These are phyloP conservation scores for Whalleya microplaca DNA, from an alignment of 2,329 filamentous ascomycete genomes.

Conservation along the genomic window DNA sequence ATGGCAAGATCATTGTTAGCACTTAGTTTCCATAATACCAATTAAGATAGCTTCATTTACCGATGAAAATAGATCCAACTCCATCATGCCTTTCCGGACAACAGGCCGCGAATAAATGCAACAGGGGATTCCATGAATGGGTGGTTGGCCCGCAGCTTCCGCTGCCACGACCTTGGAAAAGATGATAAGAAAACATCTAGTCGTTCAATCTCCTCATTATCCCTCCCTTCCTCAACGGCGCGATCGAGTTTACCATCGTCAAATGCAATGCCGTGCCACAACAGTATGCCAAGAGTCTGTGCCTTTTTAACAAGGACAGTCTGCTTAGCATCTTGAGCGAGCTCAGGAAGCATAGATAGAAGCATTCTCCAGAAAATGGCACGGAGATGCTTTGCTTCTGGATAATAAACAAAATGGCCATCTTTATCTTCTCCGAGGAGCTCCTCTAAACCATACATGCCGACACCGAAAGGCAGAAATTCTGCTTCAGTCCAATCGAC, in stretches of 20 bases:
- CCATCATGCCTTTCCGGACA: slow-evolving; percentile 18
- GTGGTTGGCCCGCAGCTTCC: slow-evolving; percentile 5
- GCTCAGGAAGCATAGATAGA: slow-evolving; percentile 37
- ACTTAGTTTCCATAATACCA: neutral
- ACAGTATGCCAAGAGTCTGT: slow-evolving; percentile 56
- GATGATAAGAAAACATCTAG: slow-evolving; percentile 44
- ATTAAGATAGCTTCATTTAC: neutral
- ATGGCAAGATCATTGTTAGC: neutral
- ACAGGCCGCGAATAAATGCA: slow-evolving; percentile 16
- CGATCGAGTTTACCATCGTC: slow-evolving; percentile 63
- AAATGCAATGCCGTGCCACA: slow-evolving; percentile 68
- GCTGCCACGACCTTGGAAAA: slow-evolving; percentile 1
- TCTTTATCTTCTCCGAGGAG: slow-evolving; percentile 52
- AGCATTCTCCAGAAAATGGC: slow-evolving; percentile 54
- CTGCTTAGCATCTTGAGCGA: slow-evolving; percentile 30
- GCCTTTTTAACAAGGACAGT: slow-evolving; percentile 46
- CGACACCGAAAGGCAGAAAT: slow-evolving; percentile 61
- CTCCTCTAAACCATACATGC: slow-evolving; percentile 64
- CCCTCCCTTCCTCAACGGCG: slow-evolving; percentile 54
- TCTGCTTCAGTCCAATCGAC: slow-evolving; percentile 70
- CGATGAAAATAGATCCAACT: neutral
- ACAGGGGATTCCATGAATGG: slow-evolving; percentile 14
- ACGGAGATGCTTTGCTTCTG: slow-evolving; percentile 47
- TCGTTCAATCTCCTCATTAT: slow-evolving; percentile 57
- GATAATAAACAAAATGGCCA: slow-evolving; percentile 48